Evolutionary conservation across 202 grass and related monocot species (phyloP).

Genomic region (Panicum virgatum): DNA sequence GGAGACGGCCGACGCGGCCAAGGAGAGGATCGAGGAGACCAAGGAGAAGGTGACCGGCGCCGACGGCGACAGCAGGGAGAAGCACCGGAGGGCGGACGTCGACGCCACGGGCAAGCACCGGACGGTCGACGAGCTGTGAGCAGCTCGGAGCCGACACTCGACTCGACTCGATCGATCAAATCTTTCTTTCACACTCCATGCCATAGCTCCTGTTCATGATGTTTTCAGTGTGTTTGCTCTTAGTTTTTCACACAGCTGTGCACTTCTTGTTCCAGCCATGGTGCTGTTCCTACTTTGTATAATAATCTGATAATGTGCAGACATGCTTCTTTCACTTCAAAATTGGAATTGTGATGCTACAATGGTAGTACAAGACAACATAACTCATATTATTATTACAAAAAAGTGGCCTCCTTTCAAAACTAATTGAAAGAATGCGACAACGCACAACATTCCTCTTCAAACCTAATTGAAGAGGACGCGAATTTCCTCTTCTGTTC

Average conservation of each 20-base stretch:
- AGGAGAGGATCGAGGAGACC: constrained; percentile 42
- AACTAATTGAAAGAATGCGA: constrained; percentile 43
- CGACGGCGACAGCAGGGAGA: constrained; percentile 19
- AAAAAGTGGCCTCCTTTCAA: constrained; percentile 11
- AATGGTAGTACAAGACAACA: neutral
- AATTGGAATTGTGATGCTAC: neutral
- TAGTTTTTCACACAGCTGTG: constrained; percentile 18
- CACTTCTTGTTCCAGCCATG: neutral
- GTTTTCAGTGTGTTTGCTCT: constrained; percentile 23
- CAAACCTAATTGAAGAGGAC: constrained; percentile 41
- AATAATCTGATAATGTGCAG: constrained; percentile 34
- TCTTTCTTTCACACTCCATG: neutral
- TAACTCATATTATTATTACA: neutral
- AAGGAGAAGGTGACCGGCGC: constrained; percentile 44
- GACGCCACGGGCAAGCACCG: constrained; percentile 24
- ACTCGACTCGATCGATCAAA: neutral
- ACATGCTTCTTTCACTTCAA: neutral
- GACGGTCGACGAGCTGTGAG: constrained; percentile 62
- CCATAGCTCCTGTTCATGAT: neutral
- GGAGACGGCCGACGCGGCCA: constrained; percentile 49
- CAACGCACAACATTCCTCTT: neutral
- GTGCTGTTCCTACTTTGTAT: constrained; percentile 21
- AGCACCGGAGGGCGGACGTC: constrained; percentile 34
- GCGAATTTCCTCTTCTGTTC: neutral
- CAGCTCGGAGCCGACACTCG: neutral